Evolutionary conservation across 1,139 yeast genomes (phyloP), one percentile per base, ranked within the genome.

Genomic region (Sugiyamaella castrensis): DNA sequence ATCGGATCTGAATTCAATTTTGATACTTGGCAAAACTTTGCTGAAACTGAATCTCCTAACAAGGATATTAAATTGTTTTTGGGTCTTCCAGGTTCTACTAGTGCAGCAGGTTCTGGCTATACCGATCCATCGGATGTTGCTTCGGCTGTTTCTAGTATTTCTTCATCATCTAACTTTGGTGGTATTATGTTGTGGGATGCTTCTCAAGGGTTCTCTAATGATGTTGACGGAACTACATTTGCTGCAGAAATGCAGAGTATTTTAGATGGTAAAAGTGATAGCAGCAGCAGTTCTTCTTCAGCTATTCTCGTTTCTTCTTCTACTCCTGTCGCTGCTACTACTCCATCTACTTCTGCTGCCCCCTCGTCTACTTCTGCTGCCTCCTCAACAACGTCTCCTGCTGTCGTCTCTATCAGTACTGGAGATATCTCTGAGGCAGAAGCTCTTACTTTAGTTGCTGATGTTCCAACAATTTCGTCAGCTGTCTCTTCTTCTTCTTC

Each of bases 121-220:
- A 31, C 33, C 30, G 50, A 43, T 13, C 58, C 59, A 19, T 43
- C 50, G 11, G 53, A 55, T n/a, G 57, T 66, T 33, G 43, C 57
- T 39, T 32, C 51, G 10, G 57, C 65, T 41, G 53, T 63, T 37
- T 28, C 56, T 16, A 55, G 66, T 4, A 73, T 81, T 49, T 69
- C 74, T 41, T 59, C 69, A 39, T 66, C 71, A 46, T 59, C 74
- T 8, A 66, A 76, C 47, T 87, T 89, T 62, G 96, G 95, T 55
- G 97, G 97, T 64, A 77, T 89, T 59, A 81, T 87, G 71, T 70
- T 88, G 54, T 89, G 97, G 97, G 96, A 89, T 68, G 96, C 95
- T 47, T 84, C 94, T 47, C 88, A 84, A 66, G 89, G 84, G 12
- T 78, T 74, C 64, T 64, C 74, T 16, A 87, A 87, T 63, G 44